These are phyloP conservation scores for Musa acuminata DNA, from an alignment of 176 grass and related monocot genomes.

Conservation along the genomic window DNA sequence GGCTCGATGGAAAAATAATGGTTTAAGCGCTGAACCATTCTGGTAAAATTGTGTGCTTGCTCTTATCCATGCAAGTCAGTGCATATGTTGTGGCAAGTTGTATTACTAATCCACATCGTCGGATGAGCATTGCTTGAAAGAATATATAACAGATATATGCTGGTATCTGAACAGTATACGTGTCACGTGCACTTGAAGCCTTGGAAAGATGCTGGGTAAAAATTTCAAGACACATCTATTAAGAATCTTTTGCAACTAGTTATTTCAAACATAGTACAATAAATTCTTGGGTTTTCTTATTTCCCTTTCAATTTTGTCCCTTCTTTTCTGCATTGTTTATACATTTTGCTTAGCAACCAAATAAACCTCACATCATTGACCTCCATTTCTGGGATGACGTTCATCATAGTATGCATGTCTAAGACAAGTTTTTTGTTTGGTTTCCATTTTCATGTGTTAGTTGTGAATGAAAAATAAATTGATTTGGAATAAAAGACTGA, in stretches of 20 bases:
- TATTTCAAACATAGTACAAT: not conserved
- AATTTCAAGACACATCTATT: not conserved
- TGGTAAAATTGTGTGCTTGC: too few relatives aligned
- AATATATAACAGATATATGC: not conserved
- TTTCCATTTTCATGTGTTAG: not conserved
- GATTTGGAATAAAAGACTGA: not conserved
- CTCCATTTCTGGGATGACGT: not conserved
- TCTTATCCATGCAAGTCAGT: too few relatives aligned
- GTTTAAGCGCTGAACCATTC: too few relatives aligned
- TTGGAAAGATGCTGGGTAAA: not conserved
- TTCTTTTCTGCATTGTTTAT: too few relatives aligned
- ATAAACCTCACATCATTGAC: not conserved
- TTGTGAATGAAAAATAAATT: not conserved
- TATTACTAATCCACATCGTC: too few relatives aligned
- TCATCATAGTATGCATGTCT: not conserved
- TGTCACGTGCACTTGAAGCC: not conserved
- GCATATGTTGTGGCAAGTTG: too few relatives aligned
- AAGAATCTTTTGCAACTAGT: not conserved
- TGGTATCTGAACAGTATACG: not conserved
- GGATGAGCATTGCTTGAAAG: not conserved
- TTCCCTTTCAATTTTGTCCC: not conserved
- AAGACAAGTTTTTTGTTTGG: too few relatives aligned
- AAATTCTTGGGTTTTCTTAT: not conserved
- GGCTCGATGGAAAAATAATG: too few relatives aligned
- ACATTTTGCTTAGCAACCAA: not conserved